phyloP scores from a whole-genome alignment of 345 rosid species.

The Citrus hindsii region DNA sequence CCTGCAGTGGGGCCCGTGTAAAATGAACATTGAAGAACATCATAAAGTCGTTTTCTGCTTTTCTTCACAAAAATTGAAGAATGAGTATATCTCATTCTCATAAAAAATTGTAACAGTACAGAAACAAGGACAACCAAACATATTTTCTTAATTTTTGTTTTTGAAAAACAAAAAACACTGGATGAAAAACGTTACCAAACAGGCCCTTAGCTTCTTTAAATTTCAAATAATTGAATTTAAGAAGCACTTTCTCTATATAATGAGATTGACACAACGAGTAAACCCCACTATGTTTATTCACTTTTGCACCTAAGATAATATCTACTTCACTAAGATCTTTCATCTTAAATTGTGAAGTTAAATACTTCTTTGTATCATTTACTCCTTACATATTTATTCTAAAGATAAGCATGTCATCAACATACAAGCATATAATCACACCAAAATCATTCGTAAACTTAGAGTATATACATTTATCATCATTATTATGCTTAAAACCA shows the following conservation, averaged over 20 bases:
- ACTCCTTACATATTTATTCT: not conserved
- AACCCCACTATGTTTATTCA: not conserved
- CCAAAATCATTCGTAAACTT: not conserved
- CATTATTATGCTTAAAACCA: not conserved
- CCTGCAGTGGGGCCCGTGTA: too few relatives aligned
- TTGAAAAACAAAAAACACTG: too few relatives aligned
- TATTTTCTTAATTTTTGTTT: too few relatives aligned
- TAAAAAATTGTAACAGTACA: too few relatives aligned
- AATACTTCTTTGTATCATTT: not conserved
- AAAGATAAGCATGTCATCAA: not conserved
- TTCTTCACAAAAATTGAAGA: too few relatives aligned
- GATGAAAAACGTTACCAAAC: too few relatives aligned
- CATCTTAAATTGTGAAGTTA: not conserved
- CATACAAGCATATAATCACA: not conserved
- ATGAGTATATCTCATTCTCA: too few relatives aligned
- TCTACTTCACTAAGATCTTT: not conserved
- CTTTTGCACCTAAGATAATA: not conserved
- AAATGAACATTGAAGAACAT: too few relatives aligned
- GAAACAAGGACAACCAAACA: too few relatives aligned
- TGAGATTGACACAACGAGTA: not conserved
- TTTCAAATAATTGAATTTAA: not conserved
- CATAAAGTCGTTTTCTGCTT: too few relatives aligned
- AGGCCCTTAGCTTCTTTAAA: too few relatives aligned
- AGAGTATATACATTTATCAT: not conserved
- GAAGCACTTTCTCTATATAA: not conserved